Conservation (phyloP, 73 alveolate species). For the Symbiodinium pilosum region DNA sequence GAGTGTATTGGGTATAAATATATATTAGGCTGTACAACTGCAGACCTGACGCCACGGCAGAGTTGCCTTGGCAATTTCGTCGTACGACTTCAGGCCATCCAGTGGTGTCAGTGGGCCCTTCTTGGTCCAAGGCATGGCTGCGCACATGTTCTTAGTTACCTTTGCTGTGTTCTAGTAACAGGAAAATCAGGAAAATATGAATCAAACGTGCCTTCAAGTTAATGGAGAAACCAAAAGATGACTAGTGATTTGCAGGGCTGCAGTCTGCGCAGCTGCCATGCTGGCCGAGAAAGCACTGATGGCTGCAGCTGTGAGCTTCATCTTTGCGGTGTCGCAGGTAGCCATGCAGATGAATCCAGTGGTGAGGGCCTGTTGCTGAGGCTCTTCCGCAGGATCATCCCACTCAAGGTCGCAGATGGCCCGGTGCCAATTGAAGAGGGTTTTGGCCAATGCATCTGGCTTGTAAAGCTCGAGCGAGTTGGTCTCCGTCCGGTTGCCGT, state of each 20-base stretch:
- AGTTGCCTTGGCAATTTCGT: background rate
- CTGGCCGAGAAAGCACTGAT: background rate
- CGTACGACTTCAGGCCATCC: background rate
- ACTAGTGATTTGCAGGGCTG: background rate
- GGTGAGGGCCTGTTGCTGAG: constrained; percentile 26
- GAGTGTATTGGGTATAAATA: background rate
- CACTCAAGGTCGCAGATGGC: background rate
- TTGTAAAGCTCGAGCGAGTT: background rate
- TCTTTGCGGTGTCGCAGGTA: constrained; percentile 4
- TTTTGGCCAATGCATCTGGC: background rate
- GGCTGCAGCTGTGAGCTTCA: background rate
- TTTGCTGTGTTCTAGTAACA: background rate
- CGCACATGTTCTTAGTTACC: background rate
- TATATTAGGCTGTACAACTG: background rate
- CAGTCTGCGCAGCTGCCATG: background rate
- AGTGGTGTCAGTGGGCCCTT: background rate
- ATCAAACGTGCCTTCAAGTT: no score
- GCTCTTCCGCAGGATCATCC: constrained; percentile 10
- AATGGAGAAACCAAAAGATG: no score
- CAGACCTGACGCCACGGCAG: background rate
- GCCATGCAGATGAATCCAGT: constrained; percentile 11
- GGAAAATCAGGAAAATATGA: no score
- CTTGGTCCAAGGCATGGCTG: background rate
- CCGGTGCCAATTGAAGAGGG: constrained; percentile 27
- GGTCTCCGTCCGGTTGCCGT: background rate